Evolutionary conservation across 768 basidiomycete genomes (phyloP).

Genomic region (Trametes maxima): DNA sequence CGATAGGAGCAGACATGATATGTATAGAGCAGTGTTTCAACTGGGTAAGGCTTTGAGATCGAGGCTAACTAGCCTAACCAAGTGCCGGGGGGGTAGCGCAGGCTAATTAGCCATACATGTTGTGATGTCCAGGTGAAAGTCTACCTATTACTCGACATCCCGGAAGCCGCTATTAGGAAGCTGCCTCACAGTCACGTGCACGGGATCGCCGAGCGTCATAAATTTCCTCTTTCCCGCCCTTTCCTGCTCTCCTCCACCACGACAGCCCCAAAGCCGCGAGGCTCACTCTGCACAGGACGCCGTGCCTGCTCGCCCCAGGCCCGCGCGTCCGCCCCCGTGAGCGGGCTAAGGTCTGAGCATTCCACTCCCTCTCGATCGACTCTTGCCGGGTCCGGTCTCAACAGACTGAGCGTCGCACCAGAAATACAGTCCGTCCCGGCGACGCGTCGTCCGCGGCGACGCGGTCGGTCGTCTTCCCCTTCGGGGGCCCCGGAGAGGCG

Average conservation of each 20-base stretch:
- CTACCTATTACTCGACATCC: too few relatives aligned
- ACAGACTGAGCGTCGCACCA: conserved; percentile 67
- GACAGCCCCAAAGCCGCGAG: conserved; percentile 65
- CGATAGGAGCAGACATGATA: too few relatives aligned
- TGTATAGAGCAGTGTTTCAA: too few relatives aligned
- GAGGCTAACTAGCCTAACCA: too few relatives aligned
- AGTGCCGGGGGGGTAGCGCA: too few relatives aligned
- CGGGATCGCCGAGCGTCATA: neutral
- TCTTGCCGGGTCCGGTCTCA: conserved; percentile 63
- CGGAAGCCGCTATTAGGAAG: too few relatives aligned
- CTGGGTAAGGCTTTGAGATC: too few relatives aligned
- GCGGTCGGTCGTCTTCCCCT: conserved; percentile 16
- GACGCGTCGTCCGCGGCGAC: neutral
- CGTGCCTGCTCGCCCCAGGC: conserved; percentile 1
- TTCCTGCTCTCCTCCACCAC: conserved; percentile 17
- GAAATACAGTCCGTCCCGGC: conserved; percentile 47
- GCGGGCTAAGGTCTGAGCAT: conserved; percentile 86
- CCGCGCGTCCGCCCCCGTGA: conserved; percentile 47
- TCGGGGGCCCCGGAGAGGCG: conserved; percentile 46
- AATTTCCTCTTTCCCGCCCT: conserved; percentile 11
- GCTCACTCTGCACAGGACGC: conserved; percentile 61
- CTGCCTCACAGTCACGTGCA: neutral
- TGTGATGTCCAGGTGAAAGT: too few relatives aligned
- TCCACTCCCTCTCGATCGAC: conserved; percentile 62
- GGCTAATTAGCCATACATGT: too few relatives aligned